These are phyloP conservation scores for Penicillium aurantiogriseum DNA, from an alignment of 2,329 filamentous ascomycete genomes.

Conservation along the genomic window DNA sequence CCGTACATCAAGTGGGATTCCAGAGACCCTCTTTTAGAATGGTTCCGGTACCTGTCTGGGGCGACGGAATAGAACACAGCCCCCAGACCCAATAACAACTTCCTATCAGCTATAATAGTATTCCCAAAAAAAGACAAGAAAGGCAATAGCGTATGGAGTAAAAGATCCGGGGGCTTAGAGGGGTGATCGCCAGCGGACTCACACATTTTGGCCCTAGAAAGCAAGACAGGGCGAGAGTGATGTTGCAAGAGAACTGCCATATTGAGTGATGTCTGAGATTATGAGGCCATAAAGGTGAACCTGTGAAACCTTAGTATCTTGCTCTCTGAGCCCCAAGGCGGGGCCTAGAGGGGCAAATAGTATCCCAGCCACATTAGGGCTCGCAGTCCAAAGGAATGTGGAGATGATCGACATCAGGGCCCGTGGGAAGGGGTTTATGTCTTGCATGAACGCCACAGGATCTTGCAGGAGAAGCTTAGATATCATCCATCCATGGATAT, in stretches of 20 bases:
- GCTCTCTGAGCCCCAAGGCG: background rate
- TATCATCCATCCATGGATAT: background rate
- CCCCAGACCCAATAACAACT: no score
- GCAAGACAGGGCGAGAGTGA: background rate
- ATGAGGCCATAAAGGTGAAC: background rate
- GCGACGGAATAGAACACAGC: background rate
- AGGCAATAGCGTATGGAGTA: background rate
- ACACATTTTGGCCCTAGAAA: background rate
- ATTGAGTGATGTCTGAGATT: slow-evolving; percentile 5
- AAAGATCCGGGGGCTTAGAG: background rate
- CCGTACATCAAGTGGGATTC: background rate
- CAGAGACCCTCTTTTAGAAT: background rate
- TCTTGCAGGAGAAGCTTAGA: slow-evolving; percentile 7
- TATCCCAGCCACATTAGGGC: slow-evolving; percentile 19
- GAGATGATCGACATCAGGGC: slow-evolving; percentile 16
- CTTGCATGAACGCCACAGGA: slow-evolving; percentile 17
- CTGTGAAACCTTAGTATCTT: slow-evolving; percentile 4
- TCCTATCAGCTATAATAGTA: background rate
- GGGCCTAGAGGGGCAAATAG: slow-evolving; percentile 14
- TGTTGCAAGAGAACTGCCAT: background rate
- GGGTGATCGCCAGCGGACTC: background rate
- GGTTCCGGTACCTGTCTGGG: no score
- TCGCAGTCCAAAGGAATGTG: slow-evolving; percentile 1
- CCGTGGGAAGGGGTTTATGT: slow-evolving; percentile 18
- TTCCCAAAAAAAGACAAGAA: background rate